Conservation (phyloP, 2,329 filamentous ascomycete species). For the Cordyceps fumosorosea region DNA sequence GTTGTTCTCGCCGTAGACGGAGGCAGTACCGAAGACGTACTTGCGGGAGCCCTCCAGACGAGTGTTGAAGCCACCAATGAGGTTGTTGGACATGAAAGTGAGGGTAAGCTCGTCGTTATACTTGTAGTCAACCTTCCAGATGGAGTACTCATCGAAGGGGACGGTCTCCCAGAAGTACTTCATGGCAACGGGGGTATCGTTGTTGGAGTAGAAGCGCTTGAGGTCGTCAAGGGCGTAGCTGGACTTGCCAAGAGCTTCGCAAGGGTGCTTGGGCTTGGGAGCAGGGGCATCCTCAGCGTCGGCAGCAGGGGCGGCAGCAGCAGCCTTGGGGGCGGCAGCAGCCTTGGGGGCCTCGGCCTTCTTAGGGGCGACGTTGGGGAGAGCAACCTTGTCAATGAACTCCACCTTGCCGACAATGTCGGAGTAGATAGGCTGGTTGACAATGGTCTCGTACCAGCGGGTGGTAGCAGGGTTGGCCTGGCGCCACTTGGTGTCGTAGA, state of each 20-base stretch:
- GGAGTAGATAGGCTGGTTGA: conserved; percentile 87
- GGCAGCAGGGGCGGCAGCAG: conserved; percentile 31
- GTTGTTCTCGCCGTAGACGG: conserved; percentile 85
- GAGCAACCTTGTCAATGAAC: conserved; percentile 77
- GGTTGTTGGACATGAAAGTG: conserved; percentile 98
- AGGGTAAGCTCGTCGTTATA: conserved; percentile 97
- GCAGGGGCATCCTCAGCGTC: conserved; percentile 37
- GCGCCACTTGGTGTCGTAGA: conserved; percentile 91
- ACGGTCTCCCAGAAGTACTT: conserved; percentile 98
- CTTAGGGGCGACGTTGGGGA: conserved; percentile 63
- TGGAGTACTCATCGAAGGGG: conserved; percentile 89
- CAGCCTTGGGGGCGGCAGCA: conserved; percentile 35
- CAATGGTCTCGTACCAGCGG: conserved; percentile 92
- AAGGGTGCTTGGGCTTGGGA: conserved; percentile 94
- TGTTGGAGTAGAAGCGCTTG: conserved; percentile 99
- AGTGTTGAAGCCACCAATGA: conserved; percentile 95
- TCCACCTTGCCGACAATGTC: conserved; percentile 68
- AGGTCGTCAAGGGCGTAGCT: conserved; percentile 87
- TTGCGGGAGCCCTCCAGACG: conserved; percentile 97
- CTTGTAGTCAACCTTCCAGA: conserved; percentile 96
- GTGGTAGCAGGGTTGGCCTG: conserved; percentile 73
- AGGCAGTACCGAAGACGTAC: conserved; percentile 88
- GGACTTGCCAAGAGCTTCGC: conserved; percentile 75
- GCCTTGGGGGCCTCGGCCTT: conserved; percentile 66
- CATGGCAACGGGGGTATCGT: conserved; percentile 75